Base-by-base conservation (phyloP, 148 eudicot genomes). In the Vaccinium corymbosum region DNA sequence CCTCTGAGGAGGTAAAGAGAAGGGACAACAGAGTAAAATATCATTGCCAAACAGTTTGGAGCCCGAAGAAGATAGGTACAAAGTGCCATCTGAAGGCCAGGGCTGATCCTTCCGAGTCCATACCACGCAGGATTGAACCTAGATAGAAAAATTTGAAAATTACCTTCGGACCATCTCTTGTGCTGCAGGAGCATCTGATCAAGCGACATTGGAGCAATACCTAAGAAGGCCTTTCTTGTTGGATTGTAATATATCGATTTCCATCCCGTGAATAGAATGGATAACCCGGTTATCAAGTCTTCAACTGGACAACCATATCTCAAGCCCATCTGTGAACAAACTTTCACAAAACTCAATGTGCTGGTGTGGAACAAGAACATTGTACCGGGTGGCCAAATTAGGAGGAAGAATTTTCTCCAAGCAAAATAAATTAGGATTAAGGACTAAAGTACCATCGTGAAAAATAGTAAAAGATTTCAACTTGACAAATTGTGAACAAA, bases 151-250 rank as follows among this genome's bases (percentile, higher is more conserved):
- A 97, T 89, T 81, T 90, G 93, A 0, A 97, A 82, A 35, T 93
- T 86, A 10, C 99, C 99, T 86, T 94, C 98, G 7, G 98, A 89
- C 99, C 99, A 97, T 87, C 99, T 91, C 86, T 92, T 93, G 51
- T 94, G 97, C 72, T 93, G 97, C 81, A 94, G 85, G 17, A 97
- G 83, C 51, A 89, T 51, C 72, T 92, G 95, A 74, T 75, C 90
- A 25, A 94, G 86, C 14, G 94, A 87, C 1, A 92, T 93, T n/a
- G 92, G 86, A n/a, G 86, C 88, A 25, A 91, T 73, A 6, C 99
- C 99, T 38, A 94, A 76, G 89, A 97, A 97, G 5, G 85, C 90
- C 3, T 75, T 59, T 52, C 92, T 88, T 17, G 78, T 49, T 8
- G 97, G 95, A 76, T 91, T 93, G 80, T 81, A 89, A 57, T 87